Base-by-base conservation (phyloP, 2,329 filamentous ascomycete species). In the Blastomyces percursus region DNA sequence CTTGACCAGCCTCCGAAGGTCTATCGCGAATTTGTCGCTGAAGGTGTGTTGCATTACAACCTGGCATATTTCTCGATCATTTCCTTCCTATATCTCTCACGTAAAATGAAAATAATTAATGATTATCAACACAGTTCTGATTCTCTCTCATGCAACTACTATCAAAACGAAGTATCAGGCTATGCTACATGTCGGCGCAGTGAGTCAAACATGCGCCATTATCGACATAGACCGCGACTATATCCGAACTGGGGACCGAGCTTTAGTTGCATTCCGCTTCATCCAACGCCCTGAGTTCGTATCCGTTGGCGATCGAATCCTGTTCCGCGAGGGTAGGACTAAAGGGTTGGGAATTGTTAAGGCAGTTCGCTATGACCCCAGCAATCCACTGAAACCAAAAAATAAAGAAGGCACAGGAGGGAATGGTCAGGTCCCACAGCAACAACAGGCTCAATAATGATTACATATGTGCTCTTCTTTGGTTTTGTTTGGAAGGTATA, bases 121-220 rank as follows among this genome's bases (percentile, higher is more conserved):
- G 30, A 21, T 40, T 35, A 11, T 61, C 5, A 21, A 32, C 0
- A 5, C 63, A 86, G 94, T 99, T 0, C 81, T 99, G 27, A 97
- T 99, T 67, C 81, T 99, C 7, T 95, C 90, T 3, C 94, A 99
- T 71, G 91, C 93, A 0, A 99, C 94, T 0, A 99, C 94, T 52
- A 99, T 99, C 75, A 94, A 96, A 75, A 91, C 87, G 0, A 93
- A 91, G 70, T 99, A 99, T 68, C 94, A 99, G 78, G 94, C 94
- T 0, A 99, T 97, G 92, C 82, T 99, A 27, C 94, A 99, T 70
- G 92, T 99, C 4, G 94, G 94, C 0, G 90, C 94, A 0, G 89
- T 99, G 52, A 91, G 89, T 50, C 94, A 99, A 77, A 99, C 94
- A 0, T 99, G 94, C 72, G 87, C 91, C 12, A 96, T 99, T 72